Evolutionary conservation across 208 protist species (phyloP), one percentile per base, ranked within the genome.

Genomic region (Crithidia mellificae): DNA sequence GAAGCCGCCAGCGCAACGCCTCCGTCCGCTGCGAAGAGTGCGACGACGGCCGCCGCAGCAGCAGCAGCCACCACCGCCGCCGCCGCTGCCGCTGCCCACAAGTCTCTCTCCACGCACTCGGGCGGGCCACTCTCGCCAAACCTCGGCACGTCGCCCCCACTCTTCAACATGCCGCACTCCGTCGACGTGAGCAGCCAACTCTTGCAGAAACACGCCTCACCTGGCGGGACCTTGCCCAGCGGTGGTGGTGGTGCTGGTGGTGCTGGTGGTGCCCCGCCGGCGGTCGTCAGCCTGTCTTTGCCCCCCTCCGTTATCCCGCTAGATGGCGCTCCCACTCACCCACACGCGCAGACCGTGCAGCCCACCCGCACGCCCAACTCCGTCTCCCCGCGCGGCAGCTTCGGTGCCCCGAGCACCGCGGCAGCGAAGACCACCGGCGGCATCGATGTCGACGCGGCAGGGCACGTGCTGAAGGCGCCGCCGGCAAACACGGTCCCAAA

Each of bases 401-500:
- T 56, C 19, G 63, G 19, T 2, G 49, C 49, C 27, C 34, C 62
- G 12, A 57, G 50, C 51, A 12, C 25, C 1, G 24, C 14, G n/a
- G n/a, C n/a, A 7, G 36, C 51, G 6, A 51, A 38, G 36, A 59
- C 49, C 11, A 41, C 52, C 2, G 27, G 34, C 19, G 25, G 38
- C 30, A 3, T 38, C 1, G 49, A 47, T 3, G 12, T 22, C 32
- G 62, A 55, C 36, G 51, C 27, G 7, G 50, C 51, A 8, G 50
- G n/a, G 2, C 63, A 68, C 29, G 19, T 51, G 27, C n/a, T n/a
- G n/a, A n/a, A n/a, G n/a, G 38, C 34, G 51, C 51, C 52, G 17
- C 63, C 63, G n/a, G 51, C 63, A 20, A 68, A 68, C 41, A 61
- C 36, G 2, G 52, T 73, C 32, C 68, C 68, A 8, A 73, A 47